A percentile compares a stretch with the other conserved stretches of the same genome.
phyloP scores from a whole-genome alignment of 768 basidiomycete genomes.

The Galerina sulciceps region DNA sequence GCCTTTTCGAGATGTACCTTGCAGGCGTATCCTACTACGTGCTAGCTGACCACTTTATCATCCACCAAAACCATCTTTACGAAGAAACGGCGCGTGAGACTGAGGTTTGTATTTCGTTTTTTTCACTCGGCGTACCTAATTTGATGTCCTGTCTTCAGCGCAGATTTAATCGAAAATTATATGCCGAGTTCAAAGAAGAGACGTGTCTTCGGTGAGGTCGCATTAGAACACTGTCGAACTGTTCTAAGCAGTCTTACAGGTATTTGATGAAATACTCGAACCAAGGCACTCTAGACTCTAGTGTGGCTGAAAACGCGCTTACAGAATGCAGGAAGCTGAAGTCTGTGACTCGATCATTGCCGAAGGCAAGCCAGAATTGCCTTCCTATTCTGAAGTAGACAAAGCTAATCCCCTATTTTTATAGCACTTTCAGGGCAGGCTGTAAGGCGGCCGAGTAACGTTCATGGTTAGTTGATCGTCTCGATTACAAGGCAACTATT shows the following conservation, averaged over 20 bases:
- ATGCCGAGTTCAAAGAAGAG: constrained; percentile 81
- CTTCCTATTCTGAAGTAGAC: not conserved
- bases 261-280: constrained; percentile 67
- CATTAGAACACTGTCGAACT: constrained; percentile 19
- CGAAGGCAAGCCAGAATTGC: constrained; percentile 3
- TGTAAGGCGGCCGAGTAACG: not conserved
- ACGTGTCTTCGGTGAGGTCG: constrained; percentile 47
- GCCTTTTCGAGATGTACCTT: constrained; percentile 89
- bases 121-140: not conserved
- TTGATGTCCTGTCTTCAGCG: constrained; percentile 44
- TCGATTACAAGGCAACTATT: no score
- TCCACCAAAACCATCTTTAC: constrained; percentile 86
- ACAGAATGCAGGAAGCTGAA: constrained; percentile 71
- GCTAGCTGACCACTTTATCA: constrained; percentile 84
- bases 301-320: constrained; percentile 55
- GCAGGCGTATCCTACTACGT: constrained; percentile 86
- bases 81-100: constrained; percentile 74
- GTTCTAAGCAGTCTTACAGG: constrained; percentile 33
- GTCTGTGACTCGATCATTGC: constrained; percentile 9
- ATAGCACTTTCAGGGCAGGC: constrained; percentile 7
- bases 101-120: constrained; percentile 52
- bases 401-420: not conserved
- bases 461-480: no score
- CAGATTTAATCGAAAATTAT: constrained; percentile 75
- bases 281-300: constrained; percentile 51